Conservation (phyloP, 176 grass and related monocot species). For the Lolium rigidum region DNA sequence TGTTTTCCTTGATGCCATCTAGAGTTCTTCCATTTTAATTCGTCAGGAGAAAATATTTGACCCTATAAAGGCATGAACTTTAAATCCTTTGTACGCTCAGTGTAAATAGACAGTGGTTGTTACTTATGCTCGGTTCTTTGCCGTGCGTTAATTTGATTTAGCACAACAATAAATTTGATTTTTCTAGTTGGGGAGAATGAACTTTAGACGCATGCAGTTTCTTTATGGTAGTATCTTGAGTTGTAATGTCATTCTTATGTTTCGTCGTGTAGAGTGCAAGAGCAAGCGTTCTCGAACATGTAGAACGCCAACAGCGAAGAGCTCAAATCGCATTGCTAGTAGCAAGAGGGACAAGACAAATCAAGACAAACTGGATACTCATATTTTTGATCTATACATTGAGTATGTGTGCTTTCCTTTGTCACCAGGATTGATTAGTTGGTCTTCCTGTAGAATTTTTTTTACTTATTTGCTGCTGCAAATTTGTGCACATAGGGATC, state of each 20-base stretch:
- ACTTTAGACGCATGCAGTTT: slow-evolving; percentile 23
- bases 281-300: slow-evolving; percentile 48
- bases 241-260: slow-evolving; percentile 26
- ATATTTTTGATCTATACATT: slow-evolving; percentile 76
- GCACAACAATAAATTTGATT: neutral
- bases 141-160: slow-evolving; percentile 26
- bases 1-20: slow-evolving; percentile 14
- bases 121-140: slow-evolving; percentile 9
- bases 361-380: slow-evolving; percentile 68
- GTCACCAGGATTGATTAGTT: neutral
- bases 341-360: slow-evolving; percentile 45
- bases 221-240: neutral
- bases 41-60: slow-evolving; percentile 1
- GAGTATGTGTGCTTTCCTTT: slow-evolving; percentile 66
- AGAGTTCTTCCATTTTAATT: slow-evolving; percentile 7
- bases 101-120: neutral
- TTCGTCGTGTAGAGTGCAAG: slow-evolving; percentile 46
- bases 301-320: slow-evolving; percentile 45
- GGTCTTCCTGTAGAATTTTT: slow-evolving; percentile 15
- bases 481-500: slow-evolving; percentile 59
- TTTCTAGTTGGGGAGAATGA: neutral
- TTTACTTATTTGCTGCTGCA: slow-evolving; percentile 38
- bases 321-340: slow-evolving; percentile 46
- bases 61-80: neutral
- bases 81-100: neutral